A percentile compares a stretch with the other conserved stretches of the same genome.
Conservation (phyloP, 2,329 filamentous ascomycete genomes). For the Penicillium griseofulvum region DNA sequence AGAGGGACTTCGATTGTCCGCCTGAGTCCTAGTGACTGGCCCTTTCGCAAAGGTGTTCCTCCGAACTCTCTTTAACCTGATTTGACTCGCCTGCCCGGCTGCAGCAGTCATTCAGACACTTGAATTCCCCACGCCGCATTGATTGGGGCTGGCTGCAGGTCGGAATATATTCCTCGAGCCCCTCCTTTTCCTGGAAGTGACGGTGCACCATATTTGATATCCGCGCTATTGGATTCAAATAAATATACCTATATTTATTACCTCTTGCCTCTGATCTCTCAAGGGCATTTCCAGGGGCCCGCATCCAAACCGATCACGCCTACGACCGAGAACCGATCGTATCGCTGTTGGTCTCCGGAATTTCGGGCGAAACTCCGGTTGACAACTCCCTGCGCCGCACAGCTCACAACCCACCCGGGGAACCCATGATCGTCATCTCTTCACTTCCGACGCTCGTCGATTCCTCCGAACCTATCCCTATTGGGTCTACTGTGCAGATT, state of each 20-base stretch:
- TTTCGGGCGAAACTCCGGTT: slow-evolving; percentile 2
- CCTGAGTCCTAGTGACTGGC: slow-evolving; percentile 20
- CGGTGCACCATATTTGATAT: slow-evolving; percentile 15
- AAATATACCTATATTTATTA: slow-evolving; percentile 8
- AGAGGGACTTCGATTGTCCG: slow-evolving; percentile 5
- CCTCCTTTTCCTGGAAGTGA: slow-evolving; percentile 14
- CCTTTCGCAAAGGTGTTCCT: slow-evolving; percentile 11
- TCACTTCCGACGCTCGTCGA: slow-evolving; percentile 27
- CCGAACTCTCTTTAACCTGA: slow-evolving; percentile 16
- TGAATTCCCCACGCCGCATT: slow-evolving; percentile 12
- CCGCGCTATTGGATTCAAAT: slow-evolving; percentile 8
- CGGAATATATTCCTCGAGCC: slow-evolving; percentile 14
- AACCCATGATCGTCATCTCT: slow-evolving; percentile 32
- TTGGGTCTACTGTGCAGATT: slow-evolving; percentile 36
- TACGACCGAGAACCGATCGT: neutral
- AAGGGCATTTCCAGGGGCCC: neutral
- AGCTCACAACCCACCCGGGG: slow-evolving; percentile 13
- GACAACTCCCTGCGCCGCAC: slow-evolving; percentile 2
- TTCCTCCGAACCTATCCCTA: slow-evolving; percentile 15
- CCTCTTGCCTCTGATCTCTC: neutral
- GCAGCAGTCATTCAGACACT: slow-evolving; percentile 29
- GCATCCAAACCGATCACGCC: neutral
- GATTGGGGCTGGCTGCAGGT: slow-evolving; percentile 22
- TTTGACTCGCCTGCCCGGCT: slow-evolving; percentile 30
- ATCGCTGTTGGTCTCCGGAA: neutral